Base-by-base conservation (phyloP, 78 protist genomes). In the Polysphondylium violaceum region DNA sequence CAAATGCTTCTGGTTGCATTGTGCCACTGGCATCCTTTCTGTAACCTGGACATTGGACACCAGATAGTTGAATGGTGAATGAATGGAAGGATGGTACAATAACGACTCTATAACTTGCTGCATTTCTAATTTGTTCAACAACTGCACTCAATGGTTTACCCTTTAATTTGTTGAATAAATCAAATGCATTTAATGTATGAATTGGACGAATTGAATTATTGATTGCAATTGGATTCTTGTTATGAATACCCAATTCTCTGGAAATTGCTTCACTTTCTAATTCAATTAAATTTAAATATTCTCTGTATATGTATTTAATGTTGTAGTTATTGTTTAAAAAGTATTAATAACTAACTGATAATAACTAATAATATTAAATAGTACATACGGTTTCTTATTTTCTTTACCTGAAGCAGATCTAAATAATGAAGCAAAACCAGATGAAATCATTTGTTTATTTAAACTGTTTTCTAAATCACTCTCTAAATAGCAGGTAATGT, bases 381-480 rank as follows among this genome's bases (percentile, higher is more conserved):
- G 1, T 47, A 67, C 73, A 64, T 67, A 76, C 86, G 93, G 88
- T 73, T 87, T 87, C 79, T 76, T 87, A 76, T 44, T 76, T 63
- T 63, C 86, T 50, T 67, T 67, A 38, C 86, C 86, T 33, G 69
- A 23, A 31, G 86, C 65, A 58, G 93, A 87, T 68, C 51, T 75
- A 19, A 50, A 76, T 44, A 73, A 47, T 33, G 85, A 51, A 6
- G 87, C 87, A 81, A 81, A 76, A 56, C 88, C 88, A 2, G 40
- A 23, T 9, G 21, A 33, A 44, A 87, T 74, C 93, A 76, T 76
- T 60, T 87, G 77, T 27, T 87, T 75, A 60, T 76, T 87, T 60
- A 76, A 41, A 35, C 74, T 67, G n/a, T 87, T 76, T 25, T 58
- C 87, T 19, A 41, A 21, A 36, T 87, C 93, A 31, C 69, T 76